phyloP scores from a whole-genome alignment of 2,329 filamentous ascomycete genomes.

The Fusarium mexicanum region DNA sequence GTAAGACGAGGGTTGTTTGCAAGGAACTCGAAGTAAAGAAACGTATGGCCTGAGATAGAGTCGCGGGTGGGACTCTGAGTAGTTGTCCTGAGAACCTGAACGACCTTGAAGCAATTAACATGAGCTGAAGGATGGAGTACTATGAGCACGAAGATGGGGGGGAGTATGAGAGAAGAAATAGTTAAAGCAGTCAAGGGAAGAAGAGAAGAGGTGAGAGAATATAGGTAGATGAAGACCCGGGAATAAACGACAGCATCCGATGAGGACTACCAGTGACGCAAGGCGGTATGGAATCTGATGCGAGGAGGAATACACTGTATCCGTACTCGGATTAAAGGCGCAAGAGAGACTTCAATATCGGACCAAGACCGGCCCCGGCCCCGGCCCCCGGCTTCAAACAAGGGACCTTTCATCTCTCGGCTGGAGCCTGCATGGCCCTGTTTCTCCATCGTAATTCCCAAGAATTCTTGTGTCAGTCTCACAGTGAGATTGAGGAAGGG shows the following conservation, averaged over 20 bases:
- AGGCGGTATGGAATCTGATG: not conserved
- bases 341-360: slow-evolving; percentile 23
- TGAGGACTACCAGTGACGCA: slow-evolving; percentile 14
- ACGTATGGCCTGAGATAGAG: slow-evolving; percentile 5
- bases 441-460: slow-evolving; percentile 19
- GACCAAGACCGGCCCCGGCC: slow-evolving; percentile 12
- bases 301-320: slow-evolving; percentile 15
- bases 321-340: not conserved
- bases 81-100: slow-evolving; percentile 27
- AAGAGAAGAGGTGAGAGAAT: not conserved
- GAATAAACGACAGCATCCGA: slow-evolving; percentile 10
- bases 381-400: not conserved
- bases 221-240: slow-evolving; percentile 4
- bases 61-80: slow-evolving; percentile 8
- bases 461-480: not conserved
- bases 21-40: slow-evolving; percentile 8
- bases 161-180: not conserved
- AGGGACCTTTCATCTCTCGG: slow-evolving; percentile 2
- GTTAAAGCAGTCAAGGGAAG: not conserved
- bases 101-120: slow-evolving; percentile 30
- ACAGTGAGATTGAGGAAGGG: not conserved
- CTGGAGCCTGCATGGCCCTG: slow-evolving; percentile 1
- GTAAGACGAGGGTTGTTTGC: not conserved
- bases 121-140: slow-evolving; percentile 23
- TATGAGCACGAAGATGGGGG: not conserved